Conservation (phyloP, 192 early-diverging fungal genomes). For the Allomyces macrogynus region DNA sequence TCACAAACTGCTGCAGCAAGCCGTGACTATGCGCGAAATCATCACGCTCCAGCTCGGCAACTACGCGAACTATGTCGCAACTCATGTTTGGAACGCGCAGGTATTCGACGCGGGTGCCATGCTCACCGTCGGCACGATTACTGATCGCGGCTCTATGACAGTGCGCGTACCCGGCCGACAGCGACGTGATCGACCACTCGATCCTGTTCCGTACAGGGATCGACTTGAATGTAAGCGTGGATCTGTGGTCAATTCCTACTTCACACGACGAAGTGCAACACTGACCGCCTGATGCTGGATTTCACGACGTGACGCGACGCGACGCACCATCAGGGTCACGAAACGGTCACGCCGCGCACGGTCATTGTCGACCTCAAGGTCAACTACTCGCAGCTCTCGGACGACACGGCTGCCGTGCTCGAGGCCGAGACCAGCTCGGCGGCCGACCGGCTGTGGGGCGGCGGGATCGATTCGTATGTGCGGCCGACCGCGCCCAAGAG, state of each 20-base stretch:
- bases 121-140: too few relatives aligned
- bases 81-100: constrained; percentile 86
- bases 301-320: not conserved
- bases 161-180: not conserved
- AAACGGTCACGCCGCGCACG: not conserved
- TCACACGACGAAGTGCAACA: too few relatives aligned
- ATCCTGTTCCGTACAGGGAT: not conserved
- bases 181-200: not conserved
- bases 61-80: constrained; percentile 63
- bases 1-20: too few relatives aligned
- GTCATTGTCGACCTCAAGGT: not conserved
- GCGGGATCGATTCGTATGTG: not conserved
- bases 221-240: too few relatives aligned
- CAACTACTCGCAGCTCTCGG: not conserved
- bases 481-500: not conserved
- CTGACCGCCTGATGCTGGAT: too few relatives aligned
- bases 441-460: not conserved
- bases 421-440: not conserved
- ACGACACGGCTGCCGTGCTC: not conserved
- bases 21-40: constrained; percentile 50
- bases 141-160: not conserved
- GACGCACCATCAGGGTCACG: not conserved
- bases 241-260: too few relatives aligned
- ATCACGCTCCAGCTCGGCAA: constrained; percentile 85
- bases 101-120: constrained; percentile 11